Evolutionary conservation across 1,284 basidiomycete genomes (phyloP).

Genomic region (Volvariella volvacea): DNA sequence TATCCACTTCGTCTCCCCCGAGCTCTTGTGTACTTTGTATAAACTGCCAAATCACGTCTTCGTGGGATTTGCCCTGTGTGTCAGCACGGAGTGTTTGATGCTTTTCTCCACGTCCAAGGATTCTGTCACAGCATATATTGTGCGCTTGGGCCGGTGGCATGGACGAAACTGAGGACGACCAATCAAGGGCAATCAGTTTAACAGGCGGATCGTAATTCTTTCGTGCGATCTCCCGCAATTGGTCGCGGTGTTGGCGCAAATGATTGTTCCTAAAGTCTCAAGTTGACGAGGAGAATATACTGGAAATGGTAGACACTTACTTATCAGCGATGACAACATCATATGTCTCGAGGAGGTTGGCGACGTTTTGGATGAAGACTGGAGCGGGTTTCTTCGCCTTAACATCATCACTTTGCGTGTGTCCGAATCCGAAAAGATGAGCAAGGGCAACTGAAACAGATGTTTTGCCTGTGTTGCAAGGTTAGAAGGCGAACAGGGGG

Average conservation of each 20-base stretch:
- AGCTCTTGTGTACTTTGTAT: slow-evolving; percentile 65
- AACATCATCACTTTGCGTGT: slow-evolving; percentile 93
- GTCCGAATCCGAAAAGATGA: slow-evolving; percentile 77
- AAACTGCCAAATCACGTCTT: slow-evolving; percentile 80
- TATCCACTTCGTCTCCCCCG: slow-evolving; percentile 63
- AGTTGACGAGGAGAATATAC: slow-evolving; percentile 2
- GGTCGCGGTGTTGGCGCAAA: slow-evolving; percentile 65
- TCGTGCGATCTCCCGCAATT: slow-evolving; percentile 51
- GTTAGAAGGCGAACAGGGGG: neutral
- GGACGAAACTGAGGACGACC: slow-evolving; percentile 45
- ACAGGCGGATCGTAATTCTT: slow-evolving; percentile 21
- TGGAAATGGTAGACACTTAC: slow-evolving; percentile 33
- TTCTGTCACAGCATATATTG: slow-evolving; percentile 72
- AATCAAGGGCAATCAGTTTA: slow-evolving; percentile 75
- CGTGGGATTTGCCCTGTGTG: slow-evolving; percentile 48
- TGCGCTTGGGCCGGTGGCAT: slow-evolving; percentile 51
- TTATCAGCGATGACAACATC: slow-evolving; percentile 88
- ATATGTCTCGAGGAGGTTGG: slow-evolving; percentile 50
- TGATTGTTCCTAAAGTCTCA: slow-evolving; percentile 80
- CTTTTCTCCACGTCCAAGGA: slow-evolving; percentile 69
- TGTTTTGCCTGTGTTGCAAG: slow-evolving; percentile 72
- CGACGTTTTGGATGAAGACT: slow-evolving; percentile 74
- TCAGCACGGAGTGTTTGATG: slow-evolving; percentile 80
- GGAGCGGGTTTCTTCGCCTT: slow-evolving; percentile 73
- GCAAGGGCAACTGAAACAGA: slow-evolving; percentile 74